These are phyloP conservation scores for Eucalyptus grandis DNA, from an alignment of 345 rosid species.

Conservation along the genomic window DNA sequence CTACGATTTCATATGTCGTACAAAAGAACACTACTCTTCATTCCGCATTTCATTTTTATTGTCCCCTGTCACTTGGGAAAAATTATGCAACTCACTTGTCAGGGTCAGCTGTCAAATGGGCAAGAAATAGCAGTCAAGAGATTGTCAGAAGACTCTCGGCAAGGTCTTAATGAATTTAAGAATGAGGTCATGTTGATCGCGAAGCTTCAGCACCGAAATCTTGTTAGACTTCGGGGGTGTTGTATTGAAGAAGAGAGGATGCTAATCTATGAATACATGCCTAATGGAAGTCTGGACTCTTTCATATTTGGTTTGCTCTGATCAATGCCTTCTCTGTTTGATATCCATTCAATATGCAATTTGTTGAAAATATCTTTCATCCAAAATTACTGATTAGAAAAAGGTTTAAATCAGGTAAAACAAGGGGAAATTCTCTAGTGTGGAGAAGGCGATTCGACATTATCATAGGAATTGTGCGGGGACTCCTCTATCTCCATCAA, in stretches of 20 bases:
- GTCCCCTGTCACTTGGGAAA: background rate
- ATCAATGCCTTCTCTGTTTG: background rate
- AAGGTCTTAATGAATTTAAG: background rate
- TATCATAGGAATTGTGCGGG: background rate
- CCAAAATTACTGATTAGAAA: background rate
- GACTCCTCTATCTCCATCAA: no score
- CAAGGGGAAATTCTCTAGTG: background rate
- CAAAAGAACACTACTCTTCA: no score
- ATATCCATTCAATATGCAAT: background rate
- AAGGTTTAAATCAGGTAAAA: background rate
- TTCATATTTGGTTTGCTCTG: background rate
- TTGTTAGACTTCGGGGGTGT: background rate
- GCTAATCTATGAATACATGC: background rate
- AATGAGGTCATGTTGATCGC: background rate
- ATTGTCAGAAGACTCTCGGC: background rate
- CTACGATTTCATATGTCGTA: no score
- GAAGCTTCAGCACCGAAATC: conserved; percentile 6
- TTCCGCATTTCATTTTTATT: no score
- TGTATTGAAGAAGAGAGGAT: no score
- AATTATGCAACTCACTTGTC: background rate
- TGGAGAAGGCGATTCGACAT: conserved; percentile 18
- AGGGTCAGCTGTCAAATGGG: background rate
- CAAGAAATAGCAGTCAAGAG: background rate
- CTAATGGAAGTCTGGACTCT: background rate
- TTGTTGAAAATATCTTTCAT: background rate